Evolutionary conservation across 1,139 yeast genomes (phyloP).

Genomic region (Lodderomyces jiufengensis): DNA sequence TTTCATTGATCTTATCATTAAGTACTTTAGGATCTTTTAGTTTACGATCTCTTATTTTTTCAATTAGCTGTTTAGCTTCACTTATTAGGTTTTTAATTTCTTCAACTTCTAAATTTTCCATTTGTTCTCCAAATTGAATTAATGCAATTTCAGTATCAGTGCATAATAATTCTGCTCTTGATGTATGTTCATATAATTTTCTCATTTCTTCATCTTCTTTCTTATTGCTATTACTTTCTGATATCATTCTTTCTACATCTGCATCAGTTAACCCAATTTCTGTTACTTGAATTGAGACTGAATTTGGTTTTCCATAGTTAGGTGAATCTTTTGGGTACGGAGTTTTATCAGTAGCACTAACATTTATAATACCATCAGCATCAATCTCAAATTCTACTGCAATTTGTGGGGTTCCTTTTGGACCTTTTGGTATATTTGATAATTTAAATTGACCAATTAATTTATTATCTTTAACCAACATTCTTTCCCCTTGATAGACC

Average conservation of each 20-base stretch:
- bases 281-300: constrained; percentile 63
- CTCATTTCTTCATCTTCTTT: constrained; percentile 41
- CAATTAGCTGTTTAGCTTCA: constrained; percentile 40
- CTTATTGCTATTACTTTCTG: constrained; percentile 45
- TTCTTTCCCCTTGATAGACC: constrained; percentile 77
- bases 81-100: constrained; percentile 27
- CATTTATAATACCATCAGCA: constrained; percentile 80
- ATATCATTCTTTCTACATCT: constrained; percentile 55
- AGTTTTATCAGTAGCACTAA: constrained; percentile 65
- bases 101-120: constrained; percentile 36
- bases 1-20: constrained; percentile 44
- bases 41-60: constrained; percentile 37
- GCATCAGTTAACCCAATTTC: constrained; percentile 65
- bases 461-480: constrained; percentile 69
- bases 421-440: constrained; percentile 63
- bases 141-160: constrained; percentile 54
- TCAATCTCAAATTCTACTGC: constrained; percentile 72
- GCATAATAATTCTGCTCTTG: constrained; percentile 53
- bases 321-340: constrained; percentile 38
- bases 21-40: constrained; percentile 34
- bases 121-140: constrained; percentile 38
- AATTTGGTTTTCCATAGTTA: constrained; percentile 29
- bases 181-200: constrained; percentile 44
- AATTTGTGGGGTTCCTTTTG: constrained; percentile 78
- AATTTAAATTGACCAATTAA: constrained; percentile 69